Conservation (phyloP, 352 stramenopile genomes). For the Aphanomyces stellatus region DNA sequence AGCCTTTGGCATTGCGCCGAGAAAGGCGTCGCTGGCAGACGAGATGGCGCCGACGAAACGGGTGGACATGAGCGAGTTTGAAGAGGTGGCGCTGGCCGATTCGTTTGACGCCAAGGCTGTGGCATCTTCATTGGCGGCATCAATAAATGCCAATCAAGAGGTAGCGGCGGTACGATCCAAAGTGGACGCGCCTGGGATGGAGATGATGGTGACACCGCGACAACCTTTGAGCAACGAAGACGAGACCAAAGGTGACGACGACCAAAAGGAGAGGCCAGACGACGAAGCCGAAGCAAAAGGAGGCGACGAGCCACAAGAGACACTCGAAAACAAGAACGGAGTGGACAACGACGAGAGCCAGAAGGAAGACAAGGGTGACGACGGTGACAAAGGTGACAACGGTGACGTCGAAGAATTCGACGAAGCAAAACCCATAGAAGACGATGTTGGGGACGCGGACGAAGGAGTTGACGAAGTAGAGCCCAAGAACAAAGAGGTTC, state of each 20-base stretch:
- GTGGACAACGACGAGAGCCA: background rate
- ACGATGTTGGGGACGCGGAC: background rate
- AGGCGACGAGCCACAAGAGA: background rate
- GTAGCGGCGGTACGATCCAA: background rate
- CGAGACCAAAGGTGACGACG: background rate
- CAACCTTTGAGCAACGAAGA: background rate
- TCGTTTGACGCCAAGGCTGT: background rate
- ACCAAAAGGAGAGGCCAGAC: background rate
- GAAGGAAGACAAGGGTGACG: background rate
- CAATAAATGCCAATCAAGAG: background rate
- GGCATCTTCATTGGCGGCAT: background rate
- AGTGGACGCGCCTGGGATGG: background rate
- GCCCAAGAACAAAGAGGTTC: background rate
- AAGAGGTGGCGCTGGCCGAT: slow-evolving; percentile 1
- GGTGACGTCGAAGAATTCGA: background rate
- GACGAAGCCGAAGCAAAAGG: background rate
- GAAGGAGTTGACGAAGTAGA: background rate
- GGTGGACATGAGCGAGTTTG: slow-evolving; percentile 10
- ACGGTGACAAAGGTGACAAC: background rate
- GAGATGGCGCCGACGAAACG: background rate
- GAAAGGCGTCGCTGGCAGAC: background rate
- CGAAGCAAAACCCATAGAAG: background rate
- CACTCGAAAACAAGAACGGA: background rate
- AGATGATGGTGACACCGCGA: background rate
- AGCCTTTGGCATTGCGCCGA: background rate